These are phyloP conservation scores for Aurantiochytrium sp. DNA, from an alignment of 108 stramenopile genomes.

Conservation along the genomic window DNA sequence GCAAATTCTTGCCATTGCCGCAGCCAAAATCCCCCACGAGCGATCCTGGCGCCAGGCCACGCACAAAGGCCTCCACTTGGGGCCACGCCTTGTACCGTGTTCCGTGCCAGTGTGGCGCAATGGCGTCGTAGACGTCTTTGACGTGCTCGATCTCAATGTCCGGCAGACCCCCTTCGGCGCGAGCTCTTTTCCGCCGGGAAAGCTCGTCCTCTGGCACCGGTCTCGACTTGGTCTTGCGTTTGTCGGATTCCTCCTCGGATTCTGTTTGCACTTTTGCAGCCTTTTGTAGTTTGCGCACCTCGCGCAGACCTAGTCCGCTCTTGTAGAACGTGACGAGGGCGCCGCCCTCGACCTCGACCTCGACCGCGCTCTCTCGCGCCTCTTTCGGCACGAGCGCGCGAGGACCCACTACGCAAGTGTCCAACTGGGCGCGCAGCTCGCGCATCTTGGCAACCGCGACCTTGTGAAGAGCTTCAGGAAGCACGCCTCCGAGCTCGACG, in stretches of 20 bases:
- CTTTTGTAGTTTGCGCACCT: background rate
- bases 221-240: background rate
- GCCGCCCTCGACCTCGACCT: background rate
- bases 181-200: background rate
- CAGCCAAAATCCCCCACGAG: conserved; percentile 92
- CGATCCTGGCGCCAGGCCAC: conserved; percentile 59
- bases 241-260: background rate
- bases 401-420: background rate
- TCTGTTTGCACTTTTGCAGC: background rate
- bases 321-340: background rate
- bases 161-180: conserved; percentile 46
- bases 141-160: conserved; percentile 81
- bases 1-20: conserved; percentile 91
- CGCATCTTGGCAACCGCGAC: background rate
- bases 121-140: conserved; percentile 77
- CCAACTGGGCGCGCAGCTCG: background rate
- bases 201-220: background rate
- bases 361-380: background rate
- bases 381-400: background rate
- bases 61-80: conserved; percentile 74
- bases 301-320: background rate
- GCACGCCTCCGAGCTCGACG: background rate
- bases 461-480: background rate
- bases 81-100: conserved; percentile 95
- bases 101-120: conserved; percentile 92